Conservation (phyloP, 208 protist genomes). For the Trypanosoma avium region DNA sequence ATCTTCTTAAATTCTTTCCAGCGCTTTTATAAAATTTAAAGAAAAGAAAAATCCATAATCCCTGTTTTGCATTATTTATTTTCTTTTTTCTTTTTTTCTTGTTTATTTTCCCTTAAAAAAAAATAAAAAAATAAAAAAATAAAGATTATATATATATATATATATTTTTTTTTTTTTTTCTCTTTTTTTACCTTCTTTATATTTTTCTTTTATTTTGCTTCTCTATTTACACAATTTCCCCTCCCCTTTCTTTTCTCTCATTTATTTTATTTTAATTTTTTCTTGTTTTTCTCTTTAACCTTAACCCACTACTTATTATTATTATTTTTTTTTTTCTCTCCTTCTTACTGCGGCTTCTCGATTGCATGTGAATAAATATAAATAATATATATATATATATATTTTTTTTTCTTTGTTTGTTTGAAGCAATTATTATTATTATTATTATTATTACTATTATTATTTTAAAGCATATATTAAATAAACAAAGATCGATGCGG, state of each 20-base stretch:
- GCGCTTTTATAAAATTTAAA: no score
- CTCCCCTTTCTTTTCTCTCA: slow-evolving; percentile 3
- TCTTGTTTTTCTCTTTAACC: neutral
- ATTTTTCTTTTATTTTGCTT: neutral
- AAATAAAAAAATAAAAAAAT: slow-evolving; percentile 2
- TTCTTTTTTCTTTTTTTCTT: slow-evolving; percentile 14
- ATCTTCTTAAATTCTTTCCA: no score
- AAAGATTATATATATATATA: slow-evolving; percentile 3
- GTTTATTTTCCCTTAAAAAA: slow-evolving; percentile 1
- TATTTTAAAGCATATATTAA: neutral
- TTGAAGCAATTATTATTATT: neutral
- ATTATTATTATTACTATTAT: neutral
- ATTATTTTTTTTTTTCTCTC: neutral
- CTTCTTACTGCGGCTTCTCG: no score
- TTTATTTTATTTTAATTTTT: neutral
- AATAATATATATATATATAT: no score
- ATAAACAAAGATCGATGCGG: no score
- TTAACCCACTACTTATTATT: neutral
- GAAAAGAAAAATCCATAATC: neutral
- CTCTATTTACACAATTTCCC: no score
- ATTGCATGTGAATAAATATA: no score
- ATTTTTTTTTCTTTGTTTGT: no score
- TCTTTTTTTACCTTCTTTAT: neutral
- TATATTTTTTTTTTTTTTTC: slow-evolving; percentile 7
- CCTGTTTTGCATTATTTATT: slow-evolving; percentile 1